Base-by-base conservation (phyloP, 2,329 filamentous ascomycete genomes). In the Aspergillus brunneoviolaceus region DNA sequence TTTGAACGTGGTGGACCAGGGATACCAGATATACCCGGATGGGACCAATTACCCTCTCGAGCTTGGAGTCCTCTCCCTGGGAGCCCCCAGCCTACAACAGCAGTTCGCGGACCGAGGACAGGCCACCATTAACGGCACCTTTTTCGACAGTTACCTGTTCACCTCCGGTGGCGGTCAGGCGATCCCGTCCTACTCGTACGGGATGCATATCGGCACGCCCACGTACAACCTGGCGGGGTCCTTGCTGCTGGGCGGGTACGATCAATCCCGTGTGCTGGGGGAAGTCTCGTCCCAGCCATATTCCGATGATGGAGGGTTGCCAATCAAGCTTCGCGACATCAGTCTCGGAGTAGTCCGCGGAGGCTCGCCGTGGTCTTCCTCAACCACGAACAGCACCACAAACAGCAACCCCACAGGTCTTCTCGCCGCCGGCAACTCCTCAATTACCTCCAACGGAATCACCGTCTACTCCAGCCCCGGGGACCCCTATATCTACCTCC, bases 161-260 rank as follows among this genome's bases (percentile, higher is more conserved):
- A 57, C 58, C 12, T 42, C 55, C 4, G 50, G 55, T 31, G 67
- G 9, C 33, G 33, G 33, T 4, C 33, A 35, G 12, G 33, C 65
- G 7, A 75, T 68, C 19, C 67, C 71, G 5, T 79, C 77, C 1
- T 78, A 76, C 59, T 78, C 76, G 1, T 80, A 76, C 60, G 71
- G 74, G 12, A 69, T 80, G 73, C 77, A 80, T 57, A 76, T 80
- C 27, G 78, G 77, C 5, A 76, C 76, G 6, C 72, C 66, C 4
- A 61, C 65, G 33, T 70, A 72, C 4, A 59, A 61, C 2, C 70
- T 77, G 62, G 54, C 63, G 0, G 76, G 75, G 0, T 79, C 77
- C 1, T 67, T 79, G 2, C 67, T 69, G 31, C 75, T 77, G 23
- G 77, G 77, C 11, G 77, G 76, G 4, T 79, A 79, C 55, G 78